phyloP scores from a whole-genome alignment of 176 grass and related monocot species.

The Aegilops umbellulata region DNA sequence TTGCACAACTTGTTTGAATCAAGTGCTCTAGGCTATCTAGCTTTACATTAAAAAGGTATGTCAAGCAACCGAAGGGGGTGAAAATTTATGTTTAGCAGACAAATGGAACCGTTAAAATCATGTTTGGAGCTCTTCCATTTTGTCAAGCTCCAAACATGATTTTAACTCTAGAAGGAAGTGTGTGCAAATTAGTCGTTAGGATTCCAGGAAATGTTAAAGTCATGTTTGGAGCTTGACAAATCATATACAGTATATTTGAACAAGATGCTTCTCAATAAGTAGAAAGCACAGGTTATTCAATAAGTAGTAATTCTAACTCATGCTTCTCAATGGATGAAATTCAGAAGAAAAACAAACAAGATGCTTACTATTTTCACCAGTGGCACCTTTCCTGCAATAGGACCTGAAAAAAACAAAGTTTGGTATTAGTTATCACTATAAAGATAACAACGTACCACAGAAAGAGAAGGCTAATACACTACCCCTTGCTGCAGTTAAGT shows the following conservation, averaged over 20 bases:
- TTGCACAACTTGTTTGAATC: not conserved
- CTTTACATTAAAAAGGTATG: not conserved
- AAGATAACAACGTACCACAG: not conserved
- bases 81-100: not conserved
- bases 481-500: conserved; percentile 60
- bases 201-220: not conserved
- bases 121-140: too few species aligned
- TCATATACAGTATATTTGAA: conserved; percentile 6
- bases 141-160: too few species aligned
- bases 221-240: conserved; percentile 2
- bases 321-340: conserved; percentile 8
- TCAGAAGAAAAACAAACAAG: not conserved
- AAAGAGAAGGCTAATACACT: not conserved
- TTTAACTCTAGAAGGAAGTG: too few species aligned
- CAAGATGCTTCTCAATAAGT: too few species aligned
- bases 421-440: conserved; percentile 5
- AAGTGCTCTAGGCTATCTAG: not conserved
- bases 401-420: conserved; percentile 39
- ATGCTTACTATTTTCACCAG: conserved; percentile 48
- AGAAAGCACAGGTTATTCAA: not conserved
- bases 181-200: too few species aligned
- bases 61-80: not conserved
- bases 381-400: conserved; percentile 62
- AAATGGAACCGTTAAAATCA: not conserved
- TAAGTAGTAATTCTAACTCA: not conserved